Percentiles rank a stretch among this genome's conserved stretches.
These are phyloP conservation scores for Neofusicoccum sp. DNA, from an alignment of 2,329 filamentous ascomycete species.

Conservation along the genomic window DNA sequence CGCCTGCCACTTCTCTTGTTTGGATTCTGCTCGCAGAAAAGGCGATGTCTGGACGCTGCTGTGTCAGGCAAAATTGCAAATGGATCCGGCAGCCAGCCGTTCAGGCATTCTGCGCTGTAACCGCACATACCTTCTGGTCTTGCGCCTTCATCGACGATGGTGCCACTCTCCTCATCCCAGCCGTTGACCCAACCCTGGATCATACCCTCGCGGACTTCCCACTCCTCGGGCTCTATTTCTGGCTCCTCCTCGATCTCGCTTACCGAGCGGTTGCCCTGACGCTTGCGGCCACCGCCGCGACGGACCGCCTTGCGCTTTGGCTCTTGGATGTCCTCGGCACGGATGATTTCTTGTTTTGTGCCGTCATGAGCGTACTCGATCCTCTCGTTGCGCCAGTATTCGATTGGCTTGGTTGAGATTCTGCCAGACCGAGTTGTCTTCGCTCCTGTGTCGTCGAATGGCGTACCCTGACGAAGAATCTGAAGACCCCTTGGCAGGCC, in stretches of 20 bases:
- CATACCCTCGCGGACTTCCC: constrained; percentile 67
- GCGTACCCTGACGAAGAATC: constrained; percentile 37
- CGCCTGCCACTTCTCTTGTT: constrained; percentile 58
- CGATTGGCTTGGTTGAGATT: constrained; percentile 72
- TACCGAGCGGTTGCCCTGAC: constrained; percentile 34
- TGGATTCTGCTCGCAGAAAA: constrained; percentile 58
- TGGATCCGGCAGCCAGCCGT: background rate
- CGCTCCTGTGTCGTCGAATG: constrained; percentile 49
- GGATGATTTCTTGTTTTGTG: constrained; percentile 73
- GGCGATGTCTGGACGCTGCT: constrained; percentile 55
- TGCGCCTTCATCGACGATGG: constrained; percentile 50
- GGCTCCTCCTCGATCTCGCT: constrained; percentile 52
- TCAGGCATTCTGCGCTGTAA: constrained; percentile 29
- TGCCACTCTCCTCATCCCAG: constrained; percentile 49
- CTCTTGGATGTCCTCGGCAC: constrained; percentile 59
- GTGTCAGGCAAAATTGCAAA: background rate
- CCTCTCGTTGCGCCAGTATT: constrained; percentile 84
- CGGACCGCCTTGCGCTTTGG: constrained; percentile 39
- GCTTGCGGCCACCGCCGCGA: constrained; percentile 30
- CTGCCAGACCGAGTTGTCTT: constrained; percentile 75
- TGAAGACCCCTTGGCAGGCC: constrained; percentile 31
- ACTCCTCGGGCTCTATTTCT: constrained; percentile 57
- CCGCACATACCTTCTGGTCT: constrained; percentile 49
- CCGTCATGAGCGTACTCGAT: constrained; percentile 67
- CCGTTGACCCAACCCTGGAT: constrained; percentile 62